Conservation (phyloP, 805 yeast species). For the Yarrowia sp. region DNA sequence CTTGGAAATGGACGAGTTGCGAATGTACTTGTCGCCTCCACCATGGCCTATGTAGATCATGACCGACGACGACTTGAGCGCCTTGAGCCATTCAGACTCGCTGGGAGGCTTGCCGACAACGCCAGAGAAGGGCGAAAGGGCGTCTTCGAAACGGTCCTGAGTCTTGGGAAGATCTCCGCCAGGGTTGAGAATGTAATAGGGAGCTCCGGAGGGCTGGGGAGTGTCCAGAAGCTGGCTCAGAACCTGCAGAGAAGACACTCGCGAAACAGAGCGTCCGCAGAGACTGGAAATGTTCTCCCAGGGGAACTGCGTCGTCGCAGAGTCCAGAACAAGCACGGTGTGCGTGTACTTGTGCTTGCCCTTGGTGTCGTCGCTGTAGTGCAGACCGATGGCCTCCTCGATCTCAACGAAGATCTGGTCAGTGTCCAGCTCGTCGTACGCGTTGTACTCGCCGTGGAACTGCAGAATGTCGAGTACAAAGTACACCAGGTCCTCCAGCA, state of each 20-base stretch:
- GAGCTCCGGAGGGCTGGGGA: not conserved
- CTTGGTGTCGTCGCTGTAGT: conserved; percentile 24
- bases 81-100: conserved; percentile 50
- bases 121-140: conserved; percentile 45
- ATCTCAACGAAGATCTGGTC: conserved; percentile 54
- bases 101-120: conserved; percentile 54
- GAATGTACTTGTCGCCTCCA: conserved; percentile 84
- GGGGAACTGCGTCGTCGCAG: conserved; percentile 67
- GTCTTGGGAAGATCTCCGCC: conserved; percentile 72
- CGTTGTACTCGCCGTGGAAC: conserved; percentile 62
- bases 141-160: conserved; percentile 44
- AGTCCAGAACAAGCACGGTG: conserved; percentile 66
- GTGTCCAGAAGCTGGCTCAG: conserved; percentile 47
- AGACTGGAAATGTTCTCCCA: conserved; percentile 81
- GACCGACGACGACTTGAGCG: conserved; percentile 47
- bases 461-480: conserved; percentile 59
- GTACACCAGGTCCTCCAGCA: conserved; percentile 61
- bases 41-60: conserved; percentile 92
- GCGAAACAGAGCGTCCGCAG: conserved; percentile 54
- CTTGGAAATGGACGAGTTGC: conserved; percentile 52
- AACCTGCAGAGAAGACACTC: conserved; percentile 66
- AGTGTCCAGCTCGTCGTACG: conserved; percentile 64
- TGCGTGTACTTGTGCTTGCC: conserved; percentile 44
- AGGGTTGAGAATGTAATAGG: conserved; percentile 75
- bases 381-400: conserved; percentile 46